A percentile compares a stretch with the other conserved stretches of the same genome.
Evolutionary conservation across 768 basidiomycete species (phyloP).

Genomic region (Lactifluus echinatus): DNA sequence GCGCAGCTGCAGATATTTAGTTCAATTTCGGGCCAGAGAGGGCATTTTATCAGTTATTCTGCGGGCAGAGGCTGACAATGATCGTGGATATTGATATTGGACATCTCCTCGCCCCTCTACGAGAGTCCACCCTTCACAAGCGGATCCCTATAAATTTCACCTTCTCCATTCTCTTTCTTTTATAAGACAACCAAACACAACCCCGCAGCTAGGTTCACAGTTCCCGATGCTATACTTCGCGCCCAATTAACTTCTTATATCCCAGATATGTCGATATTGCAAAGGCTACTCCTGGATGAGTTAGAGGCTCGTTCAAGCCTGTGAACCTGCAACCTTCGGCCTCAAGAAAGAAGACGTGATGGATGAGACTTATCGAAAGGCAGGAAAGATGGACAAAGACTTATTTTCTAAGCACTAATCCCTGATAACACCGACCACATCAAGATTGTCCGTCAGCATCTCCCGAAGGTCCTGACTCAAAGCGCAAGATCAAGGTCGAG

Average conservation of each 20-base stretch:
- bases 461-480: slow-evolving; percentile 22
- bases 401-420: slow-evolving; percentile 31
- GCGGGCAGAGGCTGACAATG: no score
- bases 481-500: slow-evolving; percentile 26
- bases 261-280: slow-evolving; percentile 9
- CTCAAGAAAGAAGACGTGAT: slow-evolving; percentile 29
- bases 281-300: slow-evolving; percentile 4
- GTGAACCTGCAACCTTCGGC: slow-evolving; percentile 37
- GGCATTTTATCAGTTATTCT: no score
- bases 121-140: slow-evolving; percentile 11
- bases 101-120: slow-evolving; percentile 1
- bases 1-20: no score
- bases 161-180: slow-evolving; percentile 14
- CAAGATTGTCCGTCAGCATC: slow-evolving; percentile 21
- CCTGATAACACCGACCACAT: slow-evolving; percentile 25
- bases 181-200: slow-evolving; percentile 8
- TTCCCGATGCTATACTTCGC: no score
- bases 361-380: slow-evolving; percentile 40
- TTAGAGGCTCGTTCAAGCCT: slow-evolving; percentile 29
- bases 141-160: slow-evolving; percentile 12
- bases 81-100: no score
- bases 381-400: slow-evolving; percentile 31
- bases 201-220: neutral
- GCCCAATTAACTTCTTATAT: no score
- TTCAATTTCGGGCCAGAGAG: no score